phyloP scores from a whole-genome alignment of 441 rosid species.

The Erodium texanum region DNA sequence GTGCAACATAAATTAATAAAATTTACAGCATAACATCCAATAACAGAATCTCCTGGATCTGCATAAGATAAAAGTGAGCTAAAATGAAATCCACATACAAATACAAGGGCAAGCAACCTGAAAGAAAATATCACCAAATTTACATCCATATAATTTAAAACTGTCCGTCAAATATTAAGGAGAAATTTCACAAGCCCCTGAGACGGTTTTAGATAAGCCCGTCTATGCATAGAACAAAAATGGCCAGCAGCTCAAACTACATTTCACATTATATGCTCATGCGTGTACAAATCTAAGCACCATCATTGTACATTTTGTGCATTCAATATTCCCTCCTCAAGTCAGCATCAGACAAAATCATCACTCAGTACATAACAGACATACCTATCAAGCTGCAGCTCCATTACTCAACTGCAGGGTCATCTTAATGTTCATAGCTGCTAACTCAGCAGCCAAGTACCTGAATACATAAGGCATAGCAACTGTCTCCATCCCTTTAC shows the following conservation, averaged over 20 bases:
- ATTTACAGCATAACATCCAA: too few relatives aligned
- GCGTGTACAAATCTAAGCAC: background rate
- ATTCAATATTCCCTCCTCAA: background rate
- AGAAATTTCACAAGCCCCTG: too few relatives aligned
- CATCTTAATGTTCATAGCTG: constrained; percentile 87
- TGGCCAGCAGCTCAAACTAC: background rate
- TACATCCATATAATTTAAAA: background rate
- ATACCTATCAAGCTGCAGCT: constrained; percentile 27
- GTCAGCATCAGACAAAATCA: background rate
- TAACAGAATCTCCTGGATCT: too few relatives aligned
- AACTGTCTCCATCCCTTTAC: constrained; percentile 87
- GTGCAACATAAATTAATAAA: too few relatives aligned
- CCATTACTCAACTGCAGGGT: constrained; percentile 45
- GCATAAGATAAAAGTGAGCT: too few relatives aligned
- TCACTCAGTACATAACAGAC: too few relatives aligned
- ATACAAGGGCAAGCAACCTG: too few relatives aligned
- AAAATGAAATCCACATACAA: too few relatives aligned
- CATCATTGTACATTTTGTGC: background rate
- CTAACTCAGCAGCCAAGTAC: constrained; percentile 86
- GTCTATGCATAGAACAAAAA: background rate
- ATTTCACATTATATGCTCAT: background rate
- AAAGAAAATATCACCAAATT: too few relatives aligned
- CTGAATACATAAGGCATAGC: constrained; percentile 90
- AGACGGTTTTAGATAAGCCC: too few relatives aligned
- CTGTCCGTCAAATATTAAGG: background rate